Percentiles rank a stretch among this genome's conserved stretches.
Conservation (phyloP, 129 eudicot genomes). For the Lonicera japonica region DNA sequence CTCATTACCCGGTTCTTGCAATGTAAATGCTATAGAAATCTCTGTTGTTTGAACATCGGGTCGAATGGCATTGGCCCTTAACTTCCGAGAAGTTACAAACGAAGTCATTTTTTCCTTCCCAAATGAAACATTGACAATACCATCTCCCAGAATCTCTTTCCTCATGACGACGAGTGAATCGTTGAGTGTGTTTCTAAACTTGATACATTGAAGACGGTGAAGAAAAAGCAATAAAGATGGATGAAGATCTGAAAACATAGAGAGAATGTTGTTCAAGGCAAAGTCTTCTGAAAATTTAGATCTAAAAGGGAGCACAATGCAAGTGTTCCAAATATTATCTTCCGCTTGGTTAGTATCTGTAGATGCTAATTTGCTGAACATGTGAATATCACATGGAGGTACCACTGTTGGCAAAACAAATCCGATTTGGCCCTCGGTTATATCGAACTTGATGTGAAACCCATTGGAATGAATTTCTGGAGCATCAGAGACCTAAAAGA, state of each 20-base stretch:
- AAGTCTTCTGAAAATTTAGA: constrained; percentile 38
- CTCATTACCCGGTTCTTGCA: constrained; percentile 42
- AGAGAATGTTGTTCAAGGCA: constrained; percentile 38
- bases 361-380: constrained; percentile 35
- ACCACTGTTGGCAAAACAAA: constrained; percentile 80
- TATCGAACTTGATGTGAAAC: constrained; percentile 89
- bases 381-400: constrained; percentile 69
- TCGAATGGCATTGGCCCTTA: constrained; percentile 48
- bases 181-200: constrained; percentile 45
- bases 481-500: constrained; percentile 83
- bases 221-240: constrained; percentile 87
- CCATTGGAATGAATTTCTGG: constrained; percentile 98
- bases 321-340: constrained; percentile 56
- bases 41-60: constrained; percentile 62
- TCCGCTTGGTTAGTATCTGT: constrained; percentile 27
- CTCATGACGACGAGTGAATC: constrained; percentile 58
- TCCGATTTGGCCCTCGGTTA: constrained; percentile 82
- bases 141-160: constrained; percentile 61
- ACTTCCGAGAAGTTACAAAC: constrained; percentile 53
- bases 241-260: constrained; percentile 92
- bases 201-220: constrained; percentile 85
- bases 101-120: constrained; percentile 72
- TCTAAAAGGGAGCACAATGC: constrained; percentile 85
- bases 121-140: constrained; percentile 52
- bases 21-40: constrained; percentile 77